Base-by-base conservation (phyloP, 139 green algal genomes). In the Tetratostichococcus sp. region DNA sequence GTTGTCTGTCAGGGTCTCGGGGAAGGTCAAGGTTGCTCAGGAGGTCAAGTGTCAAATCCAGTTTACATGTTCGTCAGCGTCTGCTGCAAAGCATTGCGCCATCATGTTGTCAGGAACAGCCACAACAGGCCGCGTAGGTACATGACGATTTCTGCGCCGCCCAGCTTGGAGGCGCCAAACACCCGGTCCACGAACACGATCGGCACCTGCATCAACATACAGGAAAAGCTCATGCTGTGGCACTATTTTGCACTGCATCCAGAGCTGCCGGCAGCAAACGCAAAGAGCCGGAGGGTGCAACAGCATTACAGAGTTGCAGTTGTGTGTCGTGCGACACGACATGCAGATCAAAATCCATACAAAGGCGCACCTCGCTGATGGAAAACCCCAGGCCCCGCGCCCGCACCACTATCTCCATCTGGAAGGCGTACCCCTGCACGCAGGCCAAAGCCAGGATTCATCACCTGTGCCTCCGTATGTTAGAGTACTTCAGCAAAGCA, bases 151-250 rank as follows among this genome's bases (percentile, higher is more conserved):
- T 99, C 96, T 4, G 74, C 75, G 0, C 86, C 85, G 0, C 96
- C 96, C 33, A 99, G 87, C 80, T 99, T 99, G 30, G 89, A 97
- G 8, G 76, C 62, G 6, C 96, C 96, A 83, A 93, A 99, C 58
- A 99, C 32, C 1, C 95, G 74, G 84, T 99, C 96, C 28, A 99
- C 96, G 87, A 99, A 99, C 28, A 97, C 91, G 75, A 99, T 99
- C 43, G 96, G 95, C 43, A 98, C 92, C 83, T 94, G 82, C 77
- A 72, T 21, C 19, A 68, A 31, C n/a, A 71, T 26, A 26, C 11
- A 26, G 4, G 39, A 50, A 50, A 6, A 50, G 39, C 39, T 50
- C 39, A 59, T 43, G 21, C 77, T 30, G 39, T 50, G 39, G n/a
- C n/a, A n/a, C n/a, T n/a, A n/a, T n/a, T n/a, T n/a, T n/a, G n/a